phyloP scores from a whole-genome alignment of 768 basidiomycete species.

The Boletus patriciae region DNA sequence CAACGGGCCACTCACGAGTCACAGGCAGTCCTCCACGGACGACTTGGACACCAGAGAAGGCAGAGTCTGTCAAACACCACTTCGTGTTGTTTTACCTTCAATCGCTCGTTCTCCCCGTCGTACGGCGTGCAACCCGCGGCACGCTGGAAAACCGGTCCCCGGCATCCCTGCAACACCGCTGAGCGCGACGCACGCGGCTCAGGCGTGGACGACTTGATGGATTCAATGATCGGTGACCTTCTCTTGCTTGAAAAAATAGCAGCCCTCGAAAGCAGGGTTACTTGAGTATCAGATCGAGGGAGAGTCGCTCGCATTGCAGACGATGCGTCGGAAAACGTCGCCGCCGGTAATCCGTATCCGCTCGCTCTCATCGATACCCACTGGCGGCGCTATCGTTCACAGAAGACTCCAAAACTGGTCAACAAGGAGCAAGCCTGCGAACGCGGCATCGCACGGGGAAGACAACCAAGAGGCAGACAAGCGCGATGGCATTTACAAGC shows the following conservation, averaged over 20 bases:
- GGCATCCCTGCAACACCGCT: conserved; percentile 41
- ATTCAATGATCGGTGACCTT: conserved; percentile 75
- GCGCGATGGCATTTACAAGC: conserved; percentile 66
- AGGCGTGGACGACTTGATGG: conserved; percentile 70
- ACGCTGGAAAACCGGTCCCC: conserved; percentile 52
- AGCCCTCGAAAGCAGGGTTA: conserved; percentile 80
- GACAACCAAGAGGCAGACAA: conserved; percentile 16
- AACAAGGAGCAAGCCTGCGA: conserved; percentile 38
- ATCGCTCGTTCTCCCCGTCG: conserved; percentile 69
- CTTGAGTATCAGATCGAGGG: conserved; percentile 96
- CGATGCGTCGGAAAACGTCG: conserved; percentile 46
- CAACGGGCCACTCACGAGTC: no score
- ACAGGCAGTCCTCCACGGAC: conserved; percentile 33
- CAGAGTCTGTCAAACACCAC: conserved; percentile 83
- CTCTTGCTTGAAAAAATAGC: conserved; percentile 88
- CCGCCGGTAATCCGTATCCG: conserved; percentile 53
- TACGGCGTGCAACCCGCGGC: conserved; percentile 70
- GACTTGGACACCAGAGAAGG: conserved; percentile 66
- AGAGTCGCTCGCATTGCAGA: conserved; percentile 82
- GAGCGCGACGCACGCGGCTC: conserved; percentile 57
- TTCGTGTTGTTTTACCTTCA: conserved; percentile 84
- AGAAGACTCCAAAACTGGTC: conserved; percentile 76
- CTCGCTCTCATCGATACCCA: neutral
- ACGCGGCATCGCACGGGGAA: conserved; percentile 33
- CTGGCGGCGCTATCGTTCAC: neutral